These are phyloP conservation scores for Collybia sordida DNA, from an alignment of 768 basidiomycete species.

Conservation along the genomic window DNA sequence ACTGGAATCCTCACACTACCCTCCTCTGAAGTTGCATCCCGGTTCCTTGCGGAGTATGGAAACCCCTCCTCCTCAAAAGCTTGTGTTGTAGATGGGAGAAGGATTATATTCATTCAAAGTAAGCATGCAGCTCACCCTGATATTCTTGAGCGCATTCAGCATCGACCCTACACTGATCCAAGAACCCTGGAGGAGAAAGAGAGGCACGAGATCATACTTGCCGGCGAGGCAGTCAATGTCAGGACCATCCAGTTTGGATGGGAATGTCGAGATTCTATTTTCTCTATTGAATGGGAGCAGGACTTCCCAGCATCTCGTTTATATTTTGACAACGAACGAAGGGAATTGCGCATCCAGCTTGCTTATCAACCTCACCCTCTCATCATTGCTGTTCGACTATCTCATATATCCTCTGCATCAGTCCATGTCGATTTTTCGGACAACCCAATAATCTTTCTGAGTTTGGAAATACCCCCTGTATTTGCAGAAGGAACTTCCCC, in stretches of 20 bases:
- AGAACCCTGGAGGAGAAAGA: constrained; percentile 30
- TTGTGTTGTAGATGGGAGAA: constrained; percentile 29
- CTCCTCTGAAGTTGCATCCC: constrained; percentile 29
- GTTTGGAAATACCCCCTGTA: constrained; percentile 38
- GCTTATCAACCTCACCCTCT: constrained; percentile 18
- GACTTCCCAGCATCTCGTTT: constrained; percentile 23
- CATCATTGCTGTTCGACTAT: constrained; percentile 42
- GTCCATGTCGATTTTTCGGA: constrained; percentile 28
- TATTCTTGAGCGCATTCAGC: constrained; percentile 35
- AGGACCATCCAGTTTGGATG: constrained; percentile 55
- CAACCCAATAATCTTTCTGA: constrained; percentile 41
- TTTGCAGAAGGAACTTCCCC: constrained; percentile 27
- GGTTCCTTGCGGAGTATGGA: constrained; percentile 45
- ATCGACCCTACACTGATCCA: constrained; percentile 43
- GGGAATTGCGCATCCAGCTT: constrained; percentile 46
- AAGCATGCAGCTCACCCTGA: constrained; percentile 24
- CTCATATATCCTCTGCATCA: constrained; percentile 41
- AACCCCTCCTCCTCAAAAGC: constrained; percentile 4
- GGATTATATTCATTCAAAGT: constrained; percentile 31
- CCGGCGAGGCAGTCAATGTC: constrained; percentile 27
- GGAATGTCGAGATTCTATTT: constrained; percentile 56
- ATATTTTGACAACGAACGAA: constrained; percentile 38
- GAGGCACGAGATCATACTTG: constrained; percentile 26
- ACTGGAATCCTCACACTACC: constrained; percentile 51
- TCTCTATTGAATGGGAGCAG: constrained; percentile 61